Percentiles rank a stretch among this genome's conserved stretches.
Evolutionary conservation across 352 stramenopile genomes (phyloP).

Genomic region (Phytophthora pisi): DNA sequence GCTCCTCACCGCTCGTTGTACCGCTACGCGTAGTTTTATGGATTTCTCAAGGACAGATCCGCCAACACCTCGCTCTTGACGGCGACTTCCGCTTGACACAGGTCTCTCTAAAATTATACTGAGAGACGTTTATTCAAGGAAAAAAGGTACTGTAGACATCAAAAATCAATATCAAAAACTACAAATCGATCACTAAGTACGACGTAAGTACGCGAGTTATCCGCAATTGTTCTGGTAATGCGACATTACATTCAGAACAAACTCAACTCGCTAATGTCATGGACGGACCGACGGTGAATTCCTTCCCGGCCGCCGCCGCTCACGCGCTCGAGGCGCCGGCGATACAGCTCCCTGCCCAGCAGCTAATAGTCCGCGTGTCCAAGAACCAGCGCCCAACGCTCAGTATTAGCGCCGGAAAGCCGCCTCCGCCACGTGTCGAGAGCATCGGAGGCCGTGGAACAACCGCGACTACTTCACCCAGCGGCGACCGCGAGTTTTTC

Average conservation of each 20-base stretch:
- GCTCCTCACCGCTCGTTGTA: background rate
- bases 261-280: background rate
- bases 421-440: background rate
- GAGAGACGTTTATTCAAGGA: no score
- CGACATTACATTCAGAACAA: background rate
- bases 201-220: background rate
- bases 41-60: background rate
- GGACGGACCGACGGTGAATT: background rate
- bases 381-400: background rate
- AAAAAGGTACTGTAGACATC: no score
- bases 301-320: background rate
- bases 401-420: background rate
- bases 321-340: background rate
- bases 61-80: no score
- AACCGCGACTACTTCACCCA: background rate
- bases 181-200: background rate
- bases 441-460: background rate
- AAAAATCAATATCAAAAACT: no score
- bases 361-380: background rate
- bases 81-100: no score
- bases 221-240: no score
- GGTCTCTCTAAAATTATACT: no score
- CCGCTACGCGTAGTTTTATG: background rate
- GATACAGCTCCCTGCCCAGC: background rate
- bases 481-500: constrained; percentile 3